Percentiles rank a stretch among this genome's conserved stretches.
These are phyloP conservation scores for Saccharomycopsis synnaedendra DNA, from an alignment of 805 yeast species.

Conservation along the genomic window DNA sequence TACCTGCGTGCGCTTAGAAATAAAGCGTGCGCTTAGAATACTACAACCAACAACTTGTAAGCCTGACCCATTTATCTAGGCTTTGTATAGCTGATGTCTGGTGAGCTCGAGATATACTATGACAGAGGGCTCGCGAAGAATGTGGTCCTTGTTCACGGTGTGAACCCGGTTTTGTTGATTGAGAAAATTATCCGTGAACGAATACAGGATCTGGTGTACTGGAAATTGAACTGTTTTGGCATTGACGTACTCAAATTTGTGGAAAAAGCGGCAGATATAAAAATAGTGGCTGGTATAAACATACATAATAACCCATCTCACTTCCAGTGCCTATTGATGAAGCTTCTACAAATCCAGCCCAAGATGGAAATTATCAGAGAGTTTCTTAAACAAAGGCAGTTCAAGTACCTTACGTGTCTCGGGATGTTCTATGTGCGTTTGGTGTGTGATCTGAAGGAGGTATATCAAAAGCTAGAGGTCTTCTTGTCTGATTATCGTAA, in stretches of 20 bases:
- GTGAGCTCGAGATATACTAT: conserved; percentile 9
- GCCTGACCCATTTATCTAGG: no score
- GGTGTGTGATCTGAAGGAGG: conserved; percentile 31
- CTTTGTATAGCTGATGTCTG: background rate
- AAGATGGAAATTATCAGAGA: conserved; percentile 40
- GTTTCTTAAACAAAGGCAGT: conserved; percentile 49
- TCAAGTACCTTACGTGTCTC: conserved; percentile 67
- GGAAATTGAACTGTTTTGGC: conserved; percentile 44
- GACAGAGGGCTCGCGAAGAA: conserved; percentile 26
- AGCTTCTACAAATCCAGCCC: conserved; percentile 72
- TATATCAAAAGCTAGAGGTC: conserved; percentile 42
- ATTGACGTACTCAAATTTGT: conserved; percentile 23
- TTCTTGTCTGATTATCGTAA: conserved; percentile 58
- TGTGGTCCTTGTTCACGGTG: conserved; percentile 27
- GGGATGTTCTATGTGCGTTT: conserved; percentile 50
- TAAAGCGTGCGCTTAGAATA: no score
- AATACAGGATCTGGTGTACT: conserved; percentile 44
- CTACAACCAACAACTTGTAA: no score
- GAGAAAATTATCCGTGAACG: conserved; percentile 50
- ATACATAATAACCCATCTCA: conserved; percentile 50
- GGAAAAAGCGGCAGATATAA: conserved; percentile 34
- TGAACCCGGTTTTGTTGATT: conserved; percentile 37
- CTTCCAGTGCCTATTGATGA: conserved; percentile 65
- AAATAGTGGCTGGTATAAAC: conserved; percentile 49
- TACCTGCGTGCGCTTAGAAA: no score